Evolutionary conservation across 2,329 filamentous ascomycete genomes (phyloP).

Genomic region (Penicillium glabrum): DNA sequence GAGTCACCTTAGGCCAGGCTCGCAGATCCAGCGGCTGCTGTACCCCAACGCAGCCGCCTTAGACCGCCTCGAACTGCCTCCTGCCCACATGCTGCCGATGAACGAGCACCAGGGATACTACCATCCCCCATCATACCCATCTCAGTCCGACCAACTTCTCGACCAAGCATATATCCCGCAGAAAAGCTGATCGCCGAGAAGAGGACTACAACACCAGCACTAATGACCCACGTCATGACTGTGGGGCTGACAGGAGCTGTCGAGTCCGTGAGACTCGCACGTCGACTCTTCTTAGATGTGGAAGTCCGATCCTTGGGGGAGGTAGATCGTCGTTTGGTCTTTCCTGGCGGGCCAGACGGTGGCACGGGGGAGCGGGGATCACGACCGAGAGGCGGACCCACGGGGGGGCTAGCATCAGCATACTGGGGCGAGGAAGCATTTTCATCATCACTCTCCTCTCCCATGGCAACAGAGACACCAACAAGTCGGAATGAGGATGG

Average conservation of each 20-base stretch:
- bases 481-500: constrained; percentile 59
- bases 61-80: constrained; percentile 48
- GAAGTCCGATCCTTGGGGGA: constrained; percentile 41
- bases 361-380: constrained; percentile 22
- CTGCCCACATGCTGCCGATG: constrained; percentile 43
- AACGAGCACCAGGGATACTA: constrained; percentile 27
- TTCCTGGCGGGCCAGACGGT: constrained; percentile 16
- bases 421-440: constrained; percentile 13
- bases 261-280: constrained; percentile 29
- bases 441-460: constrained; percentile 37
- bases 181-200: constrained; percentile 65
- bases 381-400: constrained; percentile 22
- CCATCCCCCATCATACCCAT: constrained; percentile 33
- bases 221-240: constrained; percentile 65
- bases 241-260: constrained; percentile 54
- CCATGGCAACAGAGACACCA: constrained; percentile 58
- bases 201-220: constrained; percentile 63
- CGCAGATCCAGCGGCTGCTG: constrained; percentile 36
- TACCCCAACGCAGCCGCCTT: constrained; percentile 45
- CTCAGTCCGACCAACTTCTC: constrained; percentile 58
- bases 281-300: constrained; percentile 36
- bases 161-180: constrained; percentile 62
- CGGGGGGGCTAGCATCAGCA: constrained; percentile 20
- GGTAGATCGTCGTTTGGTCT: constrained; percentile 33
- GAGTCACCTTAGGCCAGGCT: constrained; percentile 30